Percentiles rank a stretch among this genome's conserved stretches.
phyloP scores from a whole-genome alignment of 768 basidiomycete species.

The Tricholoma matsutake region DNA sequence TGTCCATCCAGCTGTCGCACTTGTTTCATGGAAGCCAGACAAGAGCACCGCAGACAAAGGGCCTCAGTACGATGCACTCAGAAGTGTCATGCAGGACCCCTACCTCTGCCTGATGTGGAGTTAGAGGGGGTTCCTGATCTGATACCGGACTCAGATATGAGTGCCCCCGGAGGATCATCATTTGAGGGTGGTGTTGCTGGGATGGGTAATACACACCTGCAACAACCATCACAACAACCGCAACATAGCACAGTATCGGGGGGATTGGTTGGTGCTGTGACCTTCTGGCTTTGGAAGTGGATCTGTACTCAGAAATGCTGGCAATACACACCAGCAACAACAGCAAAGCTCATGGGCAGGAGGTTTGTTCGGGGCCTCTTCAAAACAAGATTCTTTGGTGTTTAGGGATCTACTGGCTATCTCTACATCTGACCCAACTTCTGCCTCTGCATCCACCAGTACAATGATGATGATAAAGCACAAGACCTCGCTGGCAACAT shows the following conservation, averaged over 20 bases:
- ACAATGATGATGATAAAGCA: background rate
- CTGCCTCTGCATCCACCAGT: background rate
- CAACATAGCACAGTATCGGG: background rate
- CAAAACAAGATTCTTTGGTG: background rate
- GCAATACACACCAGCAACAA: background rate
- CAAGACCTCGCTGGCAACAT: slow-evolving; percentile 51
- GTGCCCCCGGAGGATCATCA: too few relatives aligned
- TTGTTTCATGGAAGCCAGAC: too few relatives aligned
- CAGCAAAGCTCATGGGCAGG: background rate
- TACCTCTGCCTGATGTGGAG: too few relatives aligned
- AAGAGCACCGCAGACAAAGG: too few relatives aligned
- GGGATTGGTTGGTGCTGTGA: background rate
- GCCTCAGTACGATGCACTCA: too few relatives aligned
- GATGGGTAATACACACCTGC: too few relatives aligned
- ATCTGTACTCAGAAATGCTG: background rate
- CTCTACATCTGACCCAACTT: slow-evolving; percentile 8
- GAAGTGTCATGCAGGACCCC: too few relatives aligned
- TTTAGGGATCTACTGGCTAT: background rate
- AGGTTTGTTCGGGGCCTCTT: background rate
- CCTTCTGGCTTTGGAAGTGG: background rate
- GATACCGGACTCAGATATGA: too few relatives aligned
- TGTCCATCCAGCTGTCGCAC: too few relatives aligned
- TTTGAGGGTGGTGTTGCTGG: too few relatives aligned
- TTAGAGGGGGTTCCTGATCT: too few relatives aligned
- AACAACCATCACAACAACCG: background rate